Conservation (phyloP, 176 grass and related monocot genomes). For the Cenchrus fungigraminus region DNA sequence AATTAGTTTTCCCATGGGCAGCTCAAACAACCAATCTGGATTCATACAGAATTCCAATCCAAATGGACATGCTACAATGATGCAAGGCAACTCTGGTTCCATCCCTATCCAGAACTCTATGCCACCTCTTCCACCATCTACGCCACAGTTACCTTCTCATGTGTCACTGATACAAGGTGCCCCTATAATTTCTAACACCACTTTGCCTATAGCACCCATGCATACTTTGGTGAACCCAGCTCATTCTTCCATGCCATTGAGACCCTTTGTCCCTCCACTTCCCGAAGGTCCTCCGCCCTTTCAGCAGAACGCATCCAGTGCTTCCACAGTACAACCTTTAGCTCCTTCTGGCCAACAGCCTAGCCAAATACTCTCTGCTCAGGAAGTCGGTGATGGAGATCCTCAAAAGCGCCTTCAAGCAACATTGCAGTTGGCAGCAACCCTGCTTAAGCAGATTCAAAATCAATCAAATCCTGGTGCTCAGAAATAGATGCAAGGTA, state of each 20-base stretch:
- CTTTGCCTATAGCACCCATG: constrained; percentile 34
- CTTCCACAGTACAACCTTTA: constrained; percentile 37
- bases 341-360: constrained; percentile 47
- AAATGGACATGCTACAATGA: constrained; percentile 42
- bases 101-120: constrained; percentile 39
- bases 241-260: constrained; percentile 55
- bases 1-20: constrained; percentile 40
- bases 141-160: constrained; percentile 30
- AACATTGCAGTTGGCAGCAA: constrained; percentile 89
- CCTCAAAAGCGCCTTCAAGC: constrained; percentile 88
- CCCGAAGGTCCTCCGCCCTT: constrained; percentile 46
- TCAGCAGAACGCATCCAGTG: constrained; percentile 51
- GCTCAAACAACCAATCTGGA: constrained; percentile 49
- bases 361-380: constrained; percentile 48
- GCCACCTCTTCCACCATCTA: constrained; percentile 33
- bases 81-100: constrained; percentile 33
- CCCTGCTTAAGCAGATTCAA: constrained; percentile 90
- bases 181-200: constrained; percentile 34
- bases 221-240: constrained; percentile 28
- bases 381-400: constrained; percentile 61
- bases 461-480: constrained; percentile 74
- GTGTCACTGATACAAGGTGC: constrained; percentile 22
- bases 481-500: constrained; percentile 55
- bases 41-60: constrained; percentile 44
- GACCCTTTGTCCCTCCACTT: constrained; percentile 51